Evolutionary conservation across 306 rosid genomes (phyloP).

Genomic region (Citrullus colocynthis): DNA sequence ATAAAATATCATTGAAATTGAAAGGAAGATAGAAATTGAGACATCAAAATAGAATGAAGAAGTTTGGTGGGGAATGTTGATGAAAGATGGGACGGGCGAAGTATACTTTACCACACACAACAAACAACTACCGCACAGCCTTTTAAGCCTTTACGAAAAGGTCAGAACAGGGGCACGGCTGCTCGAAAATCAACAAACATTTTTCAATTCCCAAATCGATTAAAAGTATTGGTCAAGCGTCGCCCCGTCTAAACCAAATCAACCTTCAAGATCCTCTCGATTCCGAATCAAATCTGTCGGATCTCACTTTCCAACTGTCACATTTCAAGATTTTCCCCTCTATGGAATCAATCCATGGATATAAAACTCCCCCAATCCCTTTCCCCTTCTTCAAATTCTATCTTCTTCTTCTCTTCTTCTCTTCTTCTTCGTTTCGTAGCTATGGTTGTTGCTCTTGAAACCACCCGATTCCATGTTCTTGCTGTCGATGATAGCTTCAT

Average conservation of each 20-base stretch:
- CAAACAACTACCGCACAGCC: too few relatives aligned
- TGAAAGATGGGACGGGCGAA: too few relatives aligned
- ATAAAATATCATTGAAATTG: too few relatives aligned
- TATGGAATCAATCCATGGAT: conserved; percentile 17
- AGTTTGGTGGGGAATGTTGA: too few relatives aligned
- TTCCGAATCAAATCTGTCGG: conserved; percentile 53
- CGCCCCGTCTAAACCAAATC: conserved; percentile 20
- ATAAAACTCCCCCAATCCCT: conserved; percentile 21
- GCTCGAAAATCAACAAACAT: not conserved
- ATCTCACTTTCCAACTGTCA: conserved; percentile 61
- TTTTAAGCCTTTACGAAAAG: too few relatives aligned
- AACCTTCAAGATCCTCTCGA: conserved; percentile 43
- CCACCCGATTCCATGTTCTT: conserved; percentile 56
- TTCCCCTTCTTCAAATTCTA: not conserved
- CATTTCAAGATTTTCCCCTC: conserved; percentile 16
- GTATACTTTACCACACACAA: too few relatives aligned
- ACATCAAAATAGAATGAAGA: too few relatives aligned
- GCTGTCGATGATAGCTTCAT: conserved; percentile 84
- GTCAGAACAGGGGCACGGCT: not conserved
- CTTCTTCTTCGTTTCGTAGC: not conserved
- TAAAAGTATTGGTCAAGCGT: not conserved
- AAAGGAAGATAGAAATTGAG: too few relatives aligned
- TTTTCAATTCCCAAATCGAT: not conserved
- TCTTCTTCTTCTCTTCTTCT: not conserved
- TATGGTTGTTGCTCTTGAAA: conserved; percentile 50